These are phyloP conservation scores for Suillus lakei DNA, from an alignment of 768 basidiomycete genomes.

Conservation along the genomic window DNA sequence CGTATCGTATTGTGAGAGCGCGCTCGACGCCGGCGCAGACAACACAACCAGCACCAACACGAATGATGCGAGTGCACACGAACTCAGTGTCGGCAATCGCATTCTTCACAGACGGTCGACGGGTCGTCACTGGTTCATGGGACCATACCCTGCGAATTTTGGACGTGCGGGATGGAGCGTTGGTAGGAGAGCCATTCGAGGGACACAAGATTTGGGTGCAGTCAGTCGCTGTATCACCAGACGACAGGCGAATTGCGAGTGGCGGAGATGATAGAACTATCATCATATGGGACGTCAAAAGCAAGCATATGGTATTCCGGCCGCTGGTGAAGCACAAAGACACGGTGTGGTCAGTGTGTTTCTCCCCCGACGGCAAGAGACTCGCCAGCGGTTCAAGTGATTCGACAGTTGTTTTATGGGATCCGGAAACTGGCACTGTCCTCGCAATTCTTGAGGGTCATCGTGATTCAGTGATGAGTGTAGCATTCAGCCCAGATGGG, in stretches of 20 bases:
- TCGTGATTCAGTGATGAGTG: constrained; percentile 18
- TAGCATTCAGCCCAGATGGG: constrained; percentile 35
- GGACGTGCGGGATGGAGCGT: too few species aligned
- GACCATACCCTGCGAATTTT: too few species aligned
- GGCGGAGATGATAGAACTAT: constrained; percentile 32
- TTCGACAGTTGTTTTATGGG: constrained; percentile 32
- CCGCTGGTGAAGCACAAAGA: constrained; percentile 20
- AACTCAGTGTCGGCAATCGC: too few species aligned
- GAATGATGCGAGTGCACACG: too few species aligned
- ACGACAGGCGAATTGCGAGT: constrained; percentile 28
- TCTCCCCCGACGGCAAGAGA: constrained; percentile 28
- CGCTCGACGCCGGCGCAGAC: too few species aligned
- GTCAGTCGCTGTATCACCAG: constrained; percentile 9
- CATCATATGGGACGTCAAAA: constrained; percentile 28
- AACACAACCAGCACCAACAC: too few species aligned
- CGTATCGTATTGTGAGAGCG: too few species aligned
- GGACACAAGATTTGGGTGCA: background rate
- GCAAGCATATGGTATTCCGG: constrained; percentile 16
- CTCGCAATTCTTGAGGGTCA: constrained; percentile 19
- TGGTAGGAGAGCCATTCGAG: background rate
- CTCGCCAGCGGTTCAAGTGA: constrained; percentile 38
- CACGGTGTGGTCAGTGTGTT: constrained; percentile 25
- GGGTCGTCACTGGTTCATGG: too few species aligned
- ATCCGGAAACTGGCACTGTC: constrained; percentile 4
- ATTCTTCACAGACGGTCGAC: too few species aligned